Evolutionary conservation across 768 basidiomycete species (phyloP), one percentile per base, ranked within the genome.

Genomic region (Serpula lacrymans): DNA sequence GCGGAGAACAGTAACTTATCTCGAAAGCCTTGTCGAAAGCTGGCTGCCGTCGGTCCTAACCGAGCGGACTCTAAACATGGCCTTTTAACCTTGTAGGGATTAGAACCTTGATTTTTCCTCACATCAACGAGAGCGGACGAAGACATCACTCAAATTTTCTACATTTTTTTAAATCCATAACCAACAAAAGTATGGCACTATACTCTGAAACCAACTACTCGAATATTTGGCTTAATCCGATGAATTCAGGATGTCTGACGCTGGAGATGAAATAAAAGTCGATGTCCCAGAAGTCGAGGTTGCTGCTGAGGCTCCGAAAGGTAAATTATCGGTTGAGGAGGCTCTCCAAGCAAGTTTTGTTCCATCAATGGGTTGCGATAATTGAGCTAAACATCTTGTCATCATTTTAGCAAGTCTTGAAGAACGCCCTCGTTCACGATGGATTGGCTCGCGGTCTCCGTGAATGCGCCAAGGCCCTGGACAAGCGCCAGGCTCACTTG

Each of bases 371-470:
- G n/a, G 16, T n/a, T 34, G 14, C 11, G 31, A 23, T 18, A 5
- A 10, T 26, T 35, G 18, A 16, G 13, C 40, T 42, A 42, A 14
- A 53, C 41, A 39, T 5, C 14, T 27, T 8, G 16, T 37, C 13
- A 47, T 21, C 10, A n/a, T 23, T 30, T 37, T 10, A 97, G 88
- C 87, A 95, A 88, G 95, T 99, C 51, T 75, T 99, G 80, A 99
- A 98, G 80, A 96, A 92, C 61, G 90, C 95, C 43, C 84, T 99
- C 57, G 84, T 93, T 51, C 94, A 97, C 73, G 95, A 99, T 63
- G 94, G 95, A 60, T 92, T 99, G 47, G 91, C 95, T 46, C 89
- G 95, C 51, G 95, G 95, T 68, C 86, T 99, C 51, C 90, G 94
- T 52, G 95, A 99, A 75, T 86, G 82, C 60, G 88, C 95, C 62